Base-by-base conservation (phyloP, 1,284 basidiomycete genomes). In the Ceratobasidium sp. region DNA sequence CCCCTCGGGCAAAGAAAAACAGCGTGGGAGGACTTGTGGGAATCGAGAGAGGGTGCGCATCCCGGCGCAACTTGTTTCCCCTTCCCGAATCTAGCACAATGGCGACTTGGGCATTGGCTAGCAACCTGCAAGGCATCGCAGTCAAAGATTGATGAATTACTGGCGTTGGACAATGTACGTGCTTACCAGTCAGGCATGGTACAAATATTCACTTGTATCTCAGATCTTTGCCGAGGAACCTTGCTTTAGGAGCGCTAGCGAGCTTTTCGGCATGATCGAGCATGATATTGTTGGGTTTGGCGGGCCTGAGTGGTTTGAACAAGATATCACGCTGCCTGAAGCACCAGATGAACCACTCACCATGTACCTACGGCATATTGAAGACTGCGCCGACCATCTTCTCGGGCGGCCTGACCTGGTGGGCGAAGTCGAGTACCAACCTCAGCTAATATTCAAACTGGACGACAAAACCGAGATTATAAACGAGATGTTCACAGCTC, bases 71-170 rank as follows among this genome's bases (percentile, higher is more conserved):
- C 59, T 24, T 62, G 33, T 7, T 41, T 2, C 24, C 59, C 9
- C 8, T 62, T 62, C 41, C 31, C 33, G 11, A 62, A 22, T 36
- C 4, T 5, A 8, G 36, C 17, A 11, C 33, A 64, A 29, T 64
- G 62, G 62, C 45, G 48, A 31, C n/a, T 64, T 1, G 62, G 6
- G 14, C 19, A 64, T 5, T 64, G 62, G 62, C 45, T 64, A 6
- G 45, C 45, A 15, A 64, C 45, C 5, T 48, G 45, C 17, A 64
- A 64, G 45, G 19, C 44, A 19, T 64, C 62, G 8, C 62, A 64
- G 45, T 48, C 45, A 1, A 64, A 64, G 29, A 64, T 64, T 45
- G 27, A 64, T 15, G 45, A 64, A 27, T 64, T 64, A 22, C 44
- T 64, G 1, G 62, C 41, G 15, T 24, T 64, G 41, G 62, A 64